Base-by-base conservation (phyloP, 2,329 filamentous ascomycete genomes). In the Seiridium unicorne region DNA sequence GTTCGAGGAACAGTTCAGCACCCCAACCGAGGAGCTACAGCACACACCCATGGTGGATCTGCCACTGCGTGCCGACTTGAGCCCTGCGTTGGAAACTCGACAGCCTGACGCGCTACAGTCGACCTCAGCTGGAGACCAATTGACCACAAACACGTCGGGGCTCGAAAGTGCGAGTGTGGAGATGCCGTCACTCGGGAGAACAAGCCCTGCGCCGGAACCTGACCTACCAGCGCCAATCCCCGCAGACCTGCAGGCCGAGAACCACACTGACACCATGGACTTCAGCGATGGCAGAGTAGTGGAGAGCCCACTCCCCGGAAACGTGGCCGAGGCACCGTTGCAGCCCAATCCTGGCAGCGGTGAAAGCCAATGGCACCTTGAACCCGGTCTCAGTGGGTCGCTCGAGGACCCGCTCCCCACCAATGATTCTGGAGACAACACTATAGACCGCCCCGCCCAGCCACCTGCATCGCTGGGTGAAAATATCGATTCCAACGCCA, bases 291-390 rank as follows among this genome's bases (percentile, higher is more conserved):
- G 60, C 34, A 64, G 65, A 60, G 56, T 58, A 57, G 55, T 61
- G 35, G 62, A 61, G 10, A 35, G 34, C 38, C 32, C 54, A 53
- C 58, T 60, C 44, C 58, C 55, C 49, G 44, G 9, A 42, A 58
- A 66, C 57, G 63, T 65, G 61, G 64, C 64, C 61, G 63, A 67
- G 62, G 59, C 59, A 54, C 44, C 47, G 35, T 57, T 61, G 64
- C 61, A 65, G 57, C 63, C 62, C 61, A 62, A 66, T 57, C 26
- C 55, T 63, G 56, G 58, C 51, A 51, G 66, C 66, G 65, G 64
- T 69, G 66, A 68, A 64, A 62, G 64, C n/a, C 51, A 66, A 58
- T 62, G 38, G 34, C 63, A 62, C 44, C 63, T 57, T 56, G 62
- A 55, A 44, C 62, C 60, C 66, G 64, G 64, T 59, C 60, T 56